Evolutionary conservation across 2,329 filamentous ascomycete genomes (phyloP), one percentile per base, ranked within the genome.

Genomic region (Penicillium oxalicum): DNA sequence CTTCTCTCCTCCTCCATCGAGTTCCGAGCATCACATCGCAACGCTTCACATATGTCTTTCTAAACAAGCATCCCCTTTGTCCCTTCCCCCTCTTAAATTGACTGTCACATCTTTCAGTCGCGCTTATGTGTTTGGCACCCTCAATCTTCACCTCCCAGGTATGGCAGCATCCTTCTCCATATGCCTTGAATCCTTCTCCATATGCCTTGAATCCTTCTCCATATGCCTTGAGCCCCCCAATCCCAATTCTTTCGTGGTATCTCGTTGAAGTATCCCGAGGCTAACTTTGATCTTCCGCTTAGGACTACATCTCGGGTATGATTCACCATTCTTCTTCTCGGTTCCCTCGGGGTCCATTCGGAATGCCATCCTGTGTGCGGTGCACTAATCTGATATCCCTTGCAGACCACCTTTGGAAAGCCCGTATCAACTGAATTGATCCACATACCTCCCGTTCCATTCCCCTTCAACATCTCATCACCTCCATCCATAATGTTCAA

Each of bases 141-240:
- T 88, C 87, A 73, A 80, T 85, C 73, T 91, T 89, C 78, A 91
- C 87, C 76, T 91, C 86, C 75, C 87, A 91, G 83, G 86, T 88
- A 84, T 55, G 78, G 71, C 40, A 4, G 33, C 24, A 35, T 4
- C 29, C 43, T 7, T 39, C 11, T 36, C 43, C 28, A n/a, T 26
- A 4, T 29, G 7, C 40, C 13, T 38, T 12, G 34, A 18, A 35
- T 4, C 29, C 43, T 7, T 39, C 11, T 36, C 43, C 28, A 12
- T n/a, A n/a, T n/a, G n/a, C n/a, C n/a, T n/a, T n/a, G n/a, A n/a
- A 35, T 4, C 29, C 43, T 7, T 39, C 11, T 36, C 43, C 28
- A 12, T 26, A 4, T 29, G 7, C 40, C 13, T 38, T 12, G 34
- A 18, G 34, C 35, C 25, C 24, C 7, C 12, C 4, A 44, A 28